Evolutionary conservation across 2,329 filamentous ascomycete genomes (phyloP), one percentile per base, ranked within the genome.

Genomic region (Cercospora sesami): DNA sequence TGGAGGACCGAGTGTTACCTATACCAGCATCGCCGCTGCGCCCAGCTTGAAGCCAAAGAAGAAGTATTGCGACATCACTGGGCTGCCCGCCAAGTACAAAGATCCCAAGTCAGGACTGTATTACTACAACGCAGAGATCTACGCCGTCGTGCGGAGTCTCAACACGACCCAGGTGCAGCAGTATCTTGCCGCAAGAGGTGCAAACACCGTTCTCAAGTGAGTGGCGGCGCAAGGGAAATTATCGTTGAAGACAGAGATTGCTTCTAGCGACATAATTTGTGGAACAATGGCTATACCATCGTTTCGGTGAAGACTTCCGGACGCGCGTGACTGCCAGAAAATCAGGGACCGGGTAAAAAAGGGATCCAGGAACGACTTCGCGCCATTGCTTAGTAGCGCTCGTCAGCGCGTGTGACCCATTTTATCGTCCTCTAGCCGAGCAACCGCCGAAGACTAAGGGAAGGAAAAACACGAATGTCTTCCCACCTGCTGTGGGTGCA

Each of bases 61-160:
- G 80, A 91, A 91, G 75, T 99, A 98, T 81, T 99, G 95, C 83
- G 96, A 99, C 80, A 87, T 99, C 75, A 99, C 95, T 1, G 96
- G 95, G 1, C 82, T 99, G 72, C 88, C 92, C n/a, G 92, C 93
- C 31, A 90, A 91, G 5, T 99, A 99, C 78, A 88, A 92, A 33
- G 95, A 99, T 78, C 96, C 95, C 2, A 99, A 99, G 86, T 96
- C 94, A 45, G 87, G 94, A 71, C 81, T 99, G 80, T 86, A 94
- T 70, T 99, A 99, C 80, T 92, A 97, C 80, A 90, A 99, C 79
- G 91, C 88, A 79, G 95, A 99, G 83, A 87, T 98, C 5, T 99
- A 97, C 83, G 87, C 86, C 3, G 87, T 93, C 48, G 90, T 99
- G 68, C 88, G 93, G 75, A 88, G 86, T 2, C 81, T 99, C 74